Percentiles rank a stretch among this genome's conserved stretches.
phyloP scores from a whole-genome alignment of 768 basidiomycete species.

The Phylloporus sp. region DNA sequence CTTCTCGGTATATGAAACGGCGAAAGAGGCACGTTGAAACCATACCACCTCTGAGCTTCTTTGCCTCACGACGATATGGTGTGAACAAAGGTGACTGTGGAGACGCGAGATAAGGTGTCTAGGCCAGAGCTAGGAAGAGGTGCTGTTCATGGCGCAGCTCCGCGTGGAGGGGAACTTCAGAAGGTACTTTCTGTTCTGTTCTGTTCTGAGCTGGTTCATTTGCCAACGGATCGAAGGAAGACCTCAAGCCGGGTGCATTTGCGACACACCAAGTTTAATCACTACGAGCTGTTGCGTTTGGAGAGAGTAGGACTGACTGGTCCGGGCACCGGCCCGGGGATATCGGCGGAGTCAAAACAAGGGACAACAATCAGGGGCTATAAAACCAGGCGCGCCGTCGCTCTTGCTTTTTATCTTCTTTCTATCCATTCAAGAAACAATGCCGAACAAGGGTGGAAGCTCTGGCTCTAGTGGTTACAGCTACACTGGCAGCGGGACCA shows the following conservation, averaged over 20 bases:
- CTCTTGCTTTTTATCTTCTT: neutral
- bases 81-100: neutral
- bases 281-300: too few relatives aligned
- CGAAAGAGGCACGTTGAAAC: conserved; percentile 9
- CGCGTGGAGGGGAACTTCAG: too few relatives aligned
- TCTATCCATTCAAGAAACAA: neutral
- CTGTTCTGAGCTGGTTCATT: too few relatives aligned
- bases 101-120: neutral
- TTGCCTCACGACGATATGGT: conserved; percentile 8
- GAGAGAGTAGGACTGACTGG: too few relatives aligned
- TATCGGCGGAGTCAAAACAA: conserved; percentile 6
- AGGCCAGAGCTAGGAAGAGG: too few relatives aligned
- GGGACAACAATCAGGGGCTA: conserved; percentile 11
- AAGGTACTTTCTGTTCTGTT: too few relatives aligned
- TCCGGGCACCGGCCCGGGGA: too few relatives aligned
- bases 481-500: conserved; percentile 47
- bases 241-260: too few relatives aligned
- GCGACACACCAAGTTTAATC: too few relatives aligned
- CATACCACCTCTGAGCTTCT: conserved; percentile 12
- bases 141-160: too few relatives aligned
- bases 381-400: neutral
- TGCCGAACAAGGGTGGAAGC: conserved; percentile 15
- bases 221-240: too few relatives aligned
- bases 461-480: conserved; percentile 32
- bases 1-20: conserved; percentile 9